Evolutionary conservation across 1,284 basidiomycete genomes (phyloP), one percentile per base, ranked within the genome.

Genomic region (Bondarzewia mesenterica): DNA sequence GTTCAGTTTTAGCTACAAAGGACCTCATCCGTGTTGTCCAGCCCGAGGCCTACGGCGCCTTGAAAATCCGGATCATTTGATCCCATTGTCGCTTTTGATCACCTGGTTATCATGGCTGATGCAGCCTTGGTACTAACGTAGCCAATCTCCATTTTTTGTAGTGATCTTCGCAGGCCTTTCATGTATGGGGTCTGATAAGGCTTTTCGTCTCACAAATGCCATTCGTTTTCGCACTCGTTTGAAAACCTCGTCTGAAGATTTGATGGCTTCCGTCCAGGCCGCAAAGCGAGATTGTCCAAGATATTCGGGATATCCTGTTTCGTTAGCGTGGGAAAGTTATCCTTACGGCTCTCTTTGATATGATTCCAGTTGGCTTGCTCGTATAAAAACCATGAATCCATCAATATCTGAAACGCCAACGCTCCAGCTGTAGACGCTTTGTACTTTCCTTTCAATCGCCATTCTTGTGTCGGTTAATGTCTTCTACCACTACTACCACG

Each of bases 1-100:
- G 16, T 18, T 16, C 57, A 86, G 85, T 82, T 36, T 74, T 86
- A 41, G 72, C 75, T 16, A 85, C 83, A 36, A 86, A 85, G 60
- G 67, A 80, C 51, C 65, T 82, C 18, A 56, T 86, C 40, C 66
- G 60, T 29, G 63, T 86, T 37, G 58, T 69, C 21, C 85, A 87
- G 60, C 59, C 61, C 15, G 68, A 69, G 48, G 58, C 81, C 12
- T 82, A 82, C 58, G 79, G 75, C 57, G 61, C 60, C 35, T 58
- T 77, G 55, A 66, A 61, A 40, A 71, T 77, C 51, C 63, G 52
- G 27, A 62, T 69, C 26, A 65, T 47, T 16, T 55, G 66, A 54
- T 60, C 12, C 38, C 20, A 18, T 40, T 32, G 29, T 32, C 29
- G 29, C 29, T 32, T 32, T 32, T n/a, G 6, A n/a, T n/a, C n/a